Evolutionary conservation across 805 yeast species (phyloP).

Genomic region (Cyberlindnera lachancei): DNA sequence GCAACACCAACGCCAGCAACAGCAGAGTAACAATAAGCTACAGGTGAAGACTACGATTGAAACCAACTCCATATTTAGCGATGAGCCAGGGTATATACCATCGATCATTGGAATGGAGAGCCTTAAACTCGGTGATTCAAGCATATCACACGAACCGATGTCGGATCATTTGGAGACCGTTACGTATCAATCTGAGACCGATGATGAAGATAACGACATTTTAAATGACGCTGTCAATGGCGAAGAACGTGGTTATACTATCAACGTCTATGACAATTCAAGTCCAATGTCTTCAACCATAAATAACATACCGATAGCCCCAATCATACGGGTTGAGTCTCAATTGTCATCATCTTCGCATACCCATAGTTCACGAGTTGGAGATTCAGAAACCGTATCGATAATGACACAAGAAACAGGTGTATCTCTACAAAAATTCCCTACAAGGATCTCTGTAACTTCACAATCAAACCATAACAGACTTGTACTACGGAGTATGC

Average conservation of each 20-base stretch:
- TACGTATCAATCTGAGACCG: neutral
- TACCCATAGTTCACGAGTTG: conserved; percentile 5
- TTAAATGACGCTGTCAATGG: too few relatives aligned
- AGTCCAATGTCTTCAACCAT: neutral
- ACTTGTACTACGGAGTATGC: conserved; percentile 15
- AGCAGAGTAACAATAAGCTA: neutral
- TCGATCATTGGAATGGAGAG: conserved; percentile 1
- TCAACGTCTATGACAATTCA: neutral
- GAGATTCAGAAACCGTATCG: conserved; percentile 3
- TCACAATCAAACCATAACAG: conserved; percentile 8
- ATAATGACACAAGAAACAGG: conserved; percentile 4
- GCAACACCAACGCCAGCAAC: neutral
- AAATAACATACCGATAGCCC: neutral
- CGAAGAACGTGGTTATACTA: too few relatives aligned
- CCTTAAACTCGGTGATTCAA: neutral
- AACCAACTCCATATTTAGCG: conserved; percentile 8
- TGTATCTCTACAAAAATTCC: conserved; percentile 10
- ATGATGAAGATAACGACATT: neutral
- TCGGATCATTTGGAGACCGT: too few relatives aligned
- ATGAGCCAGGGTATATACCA: conserved; percentile 13
- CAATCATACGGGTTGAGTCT: conserved; percentile 7
- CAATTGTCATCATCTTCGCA: conserved; percentile 5
- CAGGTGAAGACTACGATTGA: conserved; percentile 3
- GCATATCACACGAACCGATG: neutral
- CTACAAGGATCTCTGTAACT: conserved; percentile 10